A percentile compares a stretch with the other conserved stretches of the same genome.
Conservation (phyloP, 208 protist genomes). For the Histomonas meleagridis region DNA sequence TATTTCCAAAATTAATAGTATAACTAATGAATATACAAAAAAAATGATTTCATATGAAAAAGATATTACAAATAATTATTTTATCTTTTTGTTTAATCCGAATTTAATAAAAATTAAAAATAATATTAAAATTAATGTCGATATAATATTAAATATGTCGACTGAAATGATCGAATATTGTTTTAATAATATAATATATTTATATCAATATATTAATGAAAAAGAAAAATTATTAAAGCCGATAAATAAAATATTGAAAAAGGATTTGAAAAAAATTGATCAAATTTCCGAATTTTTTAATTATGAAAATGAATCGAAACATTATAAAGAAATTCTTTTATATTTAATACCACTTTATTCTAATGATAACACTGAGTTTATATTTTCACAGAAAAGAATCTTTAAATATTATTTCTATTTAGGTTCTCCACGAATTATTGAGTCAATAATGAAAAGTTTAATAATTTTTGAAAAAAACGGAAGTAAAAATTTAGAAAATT, state of each 20-base stretch:
- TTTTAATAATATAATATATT: neutral
- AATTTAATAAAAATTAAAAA: neutral
- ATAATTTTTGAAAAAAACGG: neutral
- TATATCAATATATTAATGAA: neutral
- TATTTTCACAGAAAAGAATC: too few relatives aligned
- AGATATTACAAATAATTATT: neutral
- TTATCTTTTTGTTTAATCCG: neutral
- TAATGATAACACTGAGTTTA: too few relatives aligned
- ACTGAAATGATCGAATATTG: neutral
- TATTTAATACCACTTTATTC: neutral
- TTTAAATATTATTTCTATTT: neutral
- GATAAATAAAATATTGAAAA: neutral
- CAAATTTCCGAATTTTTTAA: neutral
- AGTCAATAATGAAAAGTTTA: neutral
- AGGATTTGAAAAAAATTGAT: neutral
- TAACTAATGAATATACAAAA: neutral
- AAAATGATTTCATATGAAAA: neutral
- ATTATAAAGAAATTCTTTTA: neutral
- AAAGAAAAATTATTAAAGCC: neutral
- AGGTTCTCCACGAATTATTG: neutral
- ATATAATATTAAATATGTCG: neutral
- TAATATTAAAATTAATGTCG: neutral
- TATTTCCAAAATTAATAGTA: neutral
- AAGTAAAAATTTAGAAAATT: neutral
- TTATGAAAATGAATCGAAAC: neutral